Evolutionary conservation across 1,139 yeast genomes (phyloP).

Genomic region (Lizanozyma gosingica): DNA sequence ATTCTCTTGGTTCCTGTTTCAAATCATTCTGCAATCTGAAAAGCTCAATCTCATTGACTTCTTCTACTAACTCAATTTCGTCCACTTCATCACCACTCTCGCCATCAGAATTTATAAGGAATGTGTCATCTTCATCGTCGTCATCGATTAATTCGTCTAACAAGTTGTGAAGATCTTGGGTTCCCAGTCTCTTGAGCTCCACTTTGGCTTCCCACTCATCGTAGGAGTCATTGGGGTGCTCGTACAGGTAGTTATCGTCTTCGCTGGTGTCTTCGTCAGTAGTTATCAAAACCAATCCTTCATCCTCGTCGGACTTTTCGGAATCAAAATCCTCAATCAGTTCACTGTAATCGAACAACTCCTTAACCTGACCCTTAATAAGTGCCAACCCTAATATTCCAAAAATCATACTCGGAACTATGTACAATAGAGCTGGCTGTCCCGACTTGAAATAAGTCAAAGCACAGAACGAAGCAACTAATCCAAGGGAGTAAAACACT

Average conservation of each 20-base stretch:
- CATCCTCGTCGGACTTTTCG: slow-evolving; percentile 7
- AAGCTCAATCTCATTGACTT: slow-evolving; percentile 9
- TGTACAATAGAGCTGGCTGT: slow-evolving; percentile 61
- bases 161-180: slow-evolving; percentile 5
- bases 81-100: slow-evolving; percentile 7
- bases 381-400: slow-evolving; percentile 23
- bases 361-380: slow-evolving; percentile 28
- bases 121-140: slow-evolving; percentile 21
- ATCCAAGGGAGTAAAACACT: slow-evolving; percentile 36
- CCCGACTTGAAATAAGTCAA: slow-evolving; percentile 33
- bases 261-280: slow-evolving; percentile 3
- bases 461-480: slow-evolving; percentile 33
- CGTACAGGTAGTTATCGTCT: slow-evolving; percentile 8
- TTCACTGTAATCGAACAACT: slow-evolving; percentile 30
- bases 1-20: slow-evolving; percentile 8
- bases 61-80: slow-evolving; percentile 7
- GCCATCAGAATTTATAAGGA: slow-evolving; percentile 11
- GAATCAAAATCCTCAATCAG: slow-evolving; percentile 9
- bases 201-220: slow-evolving; percentile 17
- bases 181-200: slow-evolving; percentile 12
- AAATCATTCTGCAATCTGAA: slow-evolving; percentile 7
- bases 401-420: slow-evolving; percentile 44
- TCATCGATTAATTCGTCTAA: slow-evolving; percentile 11
- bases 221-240: slow-evolving; percentile 8
- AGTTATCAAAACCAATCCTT: slow-evolving; percentile 2